Conservation (phyloP, 2,329 filamentous ascomycete species). For the Sphaerulina populicola region DNA sequence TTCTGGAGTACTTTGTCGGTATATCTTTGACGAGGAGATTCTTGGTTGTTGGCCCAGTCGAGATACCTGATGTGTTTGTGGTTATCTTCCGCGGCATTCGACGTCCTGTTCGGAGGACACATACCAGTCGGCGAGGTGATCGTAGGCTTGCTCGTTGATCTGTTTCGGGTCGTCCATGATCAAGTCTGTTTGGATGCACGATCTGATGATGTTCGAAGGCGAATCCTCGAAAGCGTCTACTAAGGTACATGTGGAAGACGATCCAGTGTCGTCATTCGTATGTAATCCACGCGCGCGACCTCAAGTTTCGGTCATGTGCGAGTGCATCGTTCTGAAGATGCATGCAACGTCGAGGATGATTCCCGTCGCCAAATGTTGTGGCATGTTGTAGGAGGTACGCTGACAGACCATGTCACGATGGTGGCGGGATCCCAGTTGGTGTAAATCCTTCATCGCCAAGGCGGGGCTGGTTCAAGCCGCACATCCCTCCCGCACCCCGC, state of each 20-base stretch:
- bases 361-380: too few species aligned
- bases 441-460: too few species aligned
- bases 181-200: neutral
- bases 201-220: neutral
- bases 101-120: neutral
- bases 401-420: too few species aligned
- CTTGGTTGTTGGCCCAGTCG: slow-evolving; percentile 29
- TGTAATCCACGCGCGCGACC: neutral
- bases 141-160: slow-evolving; percentile 28
- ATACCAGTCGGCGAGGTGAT: slow-evolving; percentile 32
- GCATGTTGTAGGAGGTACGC: too few species aligned
- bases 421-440: too few species aligned
- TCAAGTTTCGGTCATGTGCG: neutral
- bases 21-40: slow-evolving; percentile 31
- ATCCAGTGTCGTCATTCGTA: neutral
- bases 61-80: slow-evolving; percentile 20
- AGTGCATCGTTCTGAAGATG: too few species aligned
- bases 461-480: too few species aligned
- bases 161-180: slow-evolving; percentile 11
- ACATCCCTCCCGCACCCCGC: too few species aligned
- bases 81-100: neutral
- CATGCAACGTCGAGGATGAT: too few species aligned
- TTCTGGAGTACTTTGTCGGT: slow-evolving; percentile 27
- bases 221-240: neutral
- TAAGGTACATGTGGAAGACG: too few species aligned